phyloP scores from a whole-genome alignment of 257 asterid genomes.

The Penstemon davidsonii region DNA sequence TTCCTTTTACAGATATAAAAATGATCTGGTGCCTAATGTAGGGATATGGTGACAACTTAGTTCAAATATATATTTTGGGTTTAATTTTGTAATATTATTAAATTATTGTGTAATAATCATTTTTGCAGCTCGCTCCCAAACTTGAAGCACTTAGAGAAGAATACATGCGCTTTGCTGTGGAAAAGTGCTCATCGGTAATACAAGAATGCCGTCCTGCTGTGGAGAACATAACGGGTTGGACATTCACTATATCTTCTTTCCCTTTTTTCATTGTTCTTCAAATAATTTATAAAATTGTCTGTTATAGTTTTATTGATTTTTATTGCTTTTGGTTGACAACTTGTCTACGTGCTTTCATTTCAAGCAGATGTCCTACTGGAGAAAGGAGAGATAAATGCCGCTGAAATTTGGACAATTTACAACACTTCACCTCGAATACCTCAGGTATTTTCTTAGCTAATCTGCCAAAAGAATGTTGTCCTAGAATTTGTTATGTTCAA shows the following conservation, averaged over 20 bases:
- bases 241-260: conserved; percentile 10
- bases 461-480: conserved; percentile 14
- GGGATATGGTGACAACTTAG: conserved; percentile 29
- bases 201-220: conserved; percentile 74
- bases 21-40: conserved; percentile 92
- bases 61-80: conserved; percentile 21
- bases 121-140: conserved; percentile 79
- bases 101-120: conserved; percentile 18
- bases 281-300: conserved; percentile 17
- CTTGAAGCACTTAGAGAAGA: conserved; percentile 95
- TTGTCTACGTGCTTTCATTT: conserved; percentile 29
- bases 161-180: conserved; percentile 85
- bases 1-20: conserved; percentile 74
- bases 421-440: conserved; percentile 60
- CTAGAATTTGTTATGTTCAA: conserved; percentile 10
- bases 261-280: background rate
- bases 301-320: conserved; percentile 17
- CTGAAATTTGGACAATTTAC: conserved; percentile 80
- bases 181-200: conserved; percentile 66
- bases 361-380: conserved; percentile 80
- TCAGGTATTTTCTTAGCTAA: conserved; percentile 54
- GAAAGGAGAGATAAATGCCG: conserved; percentile 84
- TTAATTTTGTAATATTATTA: conserved; percentile 15
- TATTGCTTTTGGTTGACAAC: conserved; percentile 30
- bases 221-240: conserved; percentile 78